Evolutionary conservation across 2,329 filamentous ascomycete species (phyloP).

Genomic region (Stachybotrys elegans): DNA sequence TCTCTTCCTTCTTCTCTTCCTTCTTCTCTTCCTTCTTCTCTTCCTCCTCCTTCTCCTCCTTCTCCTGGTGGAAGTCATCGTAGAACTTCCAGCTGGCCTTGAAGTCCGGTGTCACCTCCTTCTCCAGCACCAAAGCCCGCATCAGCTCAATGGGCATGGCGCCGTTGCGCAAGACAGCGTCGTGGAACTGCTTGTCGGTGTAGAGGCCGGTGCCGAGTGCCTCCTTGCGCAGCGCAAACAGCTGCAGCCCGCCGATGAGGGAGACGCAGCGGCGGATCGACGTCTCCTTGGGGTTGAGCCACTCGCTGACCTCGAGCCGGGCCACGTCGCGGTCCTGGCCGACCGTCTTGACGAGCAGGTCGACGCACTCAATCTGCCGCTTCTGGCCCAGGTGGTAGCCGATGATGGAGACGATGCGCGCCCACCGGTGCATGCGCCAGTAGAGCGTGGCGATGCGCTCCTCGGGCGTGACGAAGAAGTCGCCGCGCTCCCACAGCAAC

Average conservation of each 20-base stretch:
- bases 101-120: slow-evolving; percentile 36
- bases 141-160: slow-evolving; percentile 51
- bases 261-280: slow-evolving; percentile 57
- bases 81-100: slow-evolving; percentile 47
- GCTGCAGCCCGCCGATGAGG: slow-evolving; percentile 54
- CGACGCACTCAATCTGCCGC: slow-evolving; percentile 48
- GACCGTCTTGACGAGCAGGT: slow-evolving; percentile 50
- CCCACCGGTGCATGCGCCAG: slow-evolving; percentile 59
- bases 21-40: slow-evolving; percentile 15
- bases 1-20: not conserved
- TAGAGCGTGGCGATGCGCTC: slow-evolving; percentile 54
- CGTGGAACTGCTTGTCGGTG: slow-evolving; percentile 51
- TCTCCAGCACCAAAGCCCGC: slow-evolving; percentile 39
- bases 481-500: slow-evolving; percentile 47
- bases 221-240: slow-evolving; percentile 46
- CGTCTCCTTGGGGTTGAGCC: slow-evolving; percentile 49
- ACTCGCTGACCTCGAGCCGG: slow-evolving; percentile 55
- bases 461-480: slow-evolving; percentile 44
- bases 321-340: slow-evolving; percentile 56
- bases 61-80: no score
- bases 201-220: slow-evolving; percentile 31
- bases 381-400: slow-evolving; percentile 53
- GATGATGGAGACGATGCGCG: slow-evolving; percentile 53
- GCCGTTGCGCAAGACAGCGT: slow-evolving; percentile 44
- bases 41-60: not conserved